A percentile compares a stretch with the other conserved stretches of the same genome.
Conservation (phyloP, 805 yeast species). For the Candida palmyrensis region DNA sequence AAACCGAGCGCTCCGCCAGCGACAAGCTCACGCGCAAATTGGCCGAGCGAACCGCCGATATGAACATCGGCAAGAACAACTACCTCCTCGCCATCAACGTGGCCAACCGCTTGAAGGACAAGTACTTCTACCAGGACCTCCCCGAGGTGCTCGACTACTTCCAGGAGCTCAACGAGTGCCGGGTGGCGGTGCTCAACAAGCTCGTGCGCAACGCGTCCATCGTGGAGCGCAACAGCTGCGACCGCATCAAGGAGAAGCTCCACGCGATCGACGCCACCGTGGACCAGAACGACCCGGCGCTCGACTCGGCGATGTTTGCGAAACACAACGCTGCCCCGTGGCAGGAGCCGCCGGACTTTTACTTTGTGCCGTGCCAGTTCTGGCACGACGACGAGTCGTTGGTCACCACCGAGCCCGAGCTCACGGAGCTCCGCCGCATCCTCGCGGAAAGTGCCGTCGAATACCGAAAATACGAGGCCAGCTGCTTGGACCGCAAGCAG, state of each 20-base stretch:
- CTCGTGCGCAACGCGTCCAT: conserved; percentile 57
- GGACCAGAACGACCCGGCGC: conserved; percentile 61
- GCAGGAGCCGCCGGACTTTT: conserved; percentile 84
- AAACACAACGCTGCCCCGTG: conserved; percentile 76
- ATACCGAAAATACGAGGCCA: conserved; percentile 35
- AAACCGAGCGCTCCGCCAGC: conserved; percentile 52
- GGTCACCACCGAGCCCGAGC: conserved; percentile 51
- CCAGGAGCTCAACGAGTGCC: conserved; percentile 79
- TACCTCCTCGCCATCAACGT: conserved; percentile 77
- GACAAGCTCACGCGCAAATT: conserved; percentile 50
- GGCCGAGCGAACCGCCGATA: conserved; percentile 62
- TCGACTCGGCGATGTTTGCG: conserved; percentile 87
- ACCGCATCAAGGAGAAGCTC: conserved; percentile 45
- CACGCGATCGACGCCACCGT: conserved; percentile 51
- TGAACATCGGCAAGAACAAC: conserved; percentile 84
- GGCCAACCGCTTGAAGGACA: conserved; percentile 89
- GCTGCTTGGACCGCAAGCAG: conserved; percentile 46
- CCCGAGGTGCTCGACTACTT: conserved; percentile 84
- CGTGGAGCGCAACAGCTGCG: conserved; percentile 49
- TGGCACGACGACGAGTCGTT: conserved; percentile 96
- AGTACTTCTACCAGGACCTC: conserved; percentile 85
- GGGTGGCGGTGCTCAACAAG: conserved; percentile 66
- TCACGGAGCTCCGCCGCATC: conserved; percentile 49
- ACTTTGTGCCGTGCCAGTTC: conserved; percentile 80
- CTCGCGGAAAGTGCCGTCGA: conserved; percentile 37